Percentiles rank a stretch among this genome's conserved stretches.
Evolutionary conservation across 2,329 filamentous ascomycete genomes (phyloP).

Genomic region (Nannizziopsis arthrosporioides): DNA sequence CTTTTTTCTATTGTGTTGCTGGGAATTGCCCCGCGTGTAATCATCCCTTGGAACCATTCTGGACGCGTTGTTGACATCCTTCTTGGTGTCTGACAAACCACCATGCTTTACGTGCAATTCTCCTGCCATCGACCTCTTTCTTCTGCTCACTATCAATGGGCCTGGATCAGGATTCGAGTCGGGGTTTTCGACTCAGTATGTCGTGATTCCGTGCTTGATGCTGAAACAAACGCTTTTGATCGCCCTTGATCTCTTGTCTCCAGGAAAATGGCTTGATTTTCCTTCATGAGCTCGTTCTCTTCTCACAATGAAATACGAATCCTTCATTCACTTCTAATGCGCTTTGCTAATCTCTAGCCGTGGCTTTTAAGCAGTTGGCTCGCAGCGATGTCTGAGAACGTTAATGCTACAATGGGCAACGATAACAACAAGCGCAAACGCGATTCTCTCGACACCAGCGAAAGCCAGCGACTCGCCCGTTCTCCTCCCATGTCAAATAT

Average conservation of each 20-base stretch:
- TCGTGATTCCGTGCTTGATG: no score
- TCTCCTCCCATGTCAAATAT: conserved; percentile 25
- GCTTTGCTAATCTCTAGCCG: not conserved
- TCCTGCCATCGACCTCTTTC: no score
- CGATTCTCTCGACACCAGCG: conserved; percentile 30
- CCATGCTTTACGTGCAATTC: no score
- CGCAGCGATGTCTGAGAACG: conserved; percentile 5
- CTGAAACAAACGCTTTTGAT: no score
- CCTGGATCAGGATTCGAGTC: no score
- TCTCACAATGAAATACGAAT: no score
- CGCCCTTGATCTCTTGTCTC: no score
- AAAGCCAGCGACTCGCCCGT: conserved; percentile 31
- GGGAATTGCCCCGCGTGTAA: not conserved
- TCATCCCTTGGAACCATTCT: not conserved
- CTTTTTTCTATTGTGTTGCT: not conserved
- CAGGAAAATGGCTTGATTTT: no score
- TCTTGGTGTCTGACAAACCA: no score
- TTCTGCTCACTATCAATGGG: no score
- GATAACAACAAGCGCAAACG: conserved; percentile 31
- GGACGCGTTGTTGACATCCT: not conserved
- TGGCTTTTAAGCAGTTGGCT: not conserved
- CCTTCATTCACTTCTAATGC: not conserved
- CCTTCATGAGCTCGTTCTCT: not conserved
- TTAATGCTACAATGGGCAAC: not conserved
- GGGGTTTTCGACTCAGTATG: no score